Evolutionary conservation across 805 yeast species (phyloP).

Genomic region (Yamadazyma paraphyllophila): DNA sequence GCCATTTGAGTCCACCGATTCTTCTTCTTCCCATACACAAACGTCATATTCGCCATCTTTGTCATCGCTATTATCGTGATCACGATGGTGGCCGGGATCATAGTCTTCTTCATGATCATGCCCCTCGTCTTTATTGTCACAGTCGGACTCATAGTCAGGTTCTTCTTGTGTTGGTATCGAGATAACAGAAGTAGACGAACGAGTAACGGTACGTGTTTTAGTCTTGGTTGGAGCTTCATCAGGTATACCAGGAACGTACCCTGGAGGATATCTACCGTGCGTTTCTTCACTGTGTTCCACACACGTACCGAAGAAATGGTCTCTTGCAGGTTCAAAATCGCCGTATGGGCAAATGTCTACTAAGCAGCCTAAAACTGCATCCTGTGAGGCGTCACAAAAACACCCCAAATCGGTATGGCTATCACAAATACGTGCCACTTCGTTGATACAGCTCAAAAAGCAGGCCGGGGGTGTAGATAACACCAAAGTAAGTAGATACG

Average conservation of each 20-base stretch:
- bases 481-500: background rate
- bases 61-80: slow-evolving; percentile 4
- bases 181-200: slow-evolving; percentile 1
- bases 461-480: slow-evolving; percentile 54
- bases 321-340: slow-evolving; percentile 42
- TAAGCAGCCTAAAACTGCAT: slow-evolving; percentile 42
- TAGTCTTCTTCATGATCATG: slow-evolving; percentile 1
- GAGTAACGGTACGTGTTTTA: slow-evolving; percentile 7
- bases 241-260: slow-evolving; percentile 2
- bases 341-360: slow-evolving; percentile 47
- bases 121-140: slow-evolving; percentile 4
- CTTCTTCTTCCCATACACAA: slow-evolving; percentile 23
- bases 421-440: slow-evolving; percentile 34
- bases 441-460: slow-evolving; percentile 42
- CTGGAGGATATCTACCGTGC: slow-evolving; percentile 12
- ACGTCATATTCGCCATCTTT: slow-evolving; percentile 12
- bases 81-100: slow-evolving; percentile 6
- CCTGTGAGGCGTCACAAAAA: slow-evolving; percentile 34
- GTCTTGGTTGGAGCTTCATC: slow-evolving; percentile 1
- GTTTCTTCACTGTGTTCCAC: slow-evolving; percentile 30
- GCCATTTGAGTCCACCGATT: slow-evolving; percentile 19
- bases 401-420: slow-evolving; percentile 37
- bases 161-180: slow-evolving; percentile 3
- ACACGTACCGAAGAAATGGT: slow-evolving; percentile 50
- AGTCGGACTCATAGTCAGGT: slow-evolving; percentile 7